Evolutionary conservation across 305 asterid species (phyloP).

Genomic region (Fraxinus nigra): DNA sequence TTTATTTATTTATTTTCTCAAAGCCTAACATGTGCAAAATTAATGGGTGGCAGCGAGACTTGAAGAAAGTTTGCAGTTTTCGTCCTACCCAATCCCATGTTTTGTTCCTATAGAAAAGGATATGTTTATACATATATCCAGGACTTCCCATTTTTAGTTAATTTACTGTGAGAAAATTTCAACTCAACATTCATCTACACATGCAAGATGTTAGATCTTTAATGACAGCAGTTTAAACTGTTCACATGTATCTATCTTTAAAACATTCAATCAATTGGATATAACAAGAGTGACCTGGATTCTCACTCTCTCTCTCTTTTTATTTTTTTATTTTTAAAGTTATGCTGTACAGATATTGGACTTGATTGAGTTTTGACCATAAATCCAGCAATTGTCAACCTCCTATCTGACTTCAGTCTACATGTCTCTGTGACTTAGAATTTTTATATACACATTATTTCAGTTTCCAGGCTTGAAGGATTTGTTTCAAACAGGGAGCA

Average conservation of each 20-base stretch:
- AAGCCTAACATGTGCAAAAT: neutral
- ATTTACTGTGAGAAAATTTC: neutral
- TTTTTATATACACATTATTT: constrained; percentile 30
- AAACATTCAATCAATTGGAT: neutral
- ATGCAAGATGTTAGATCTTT: neutral
- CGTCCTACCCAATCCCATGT: neutral
- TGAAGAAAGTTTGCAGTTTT: neutral
- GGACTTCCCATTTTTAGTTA: constrained; percentile 2
- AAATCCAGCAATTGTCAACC: neutral
- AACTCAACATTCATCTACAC: neutral
- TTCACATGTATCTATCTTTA: neutral
- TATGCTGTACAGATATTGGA: neutral
- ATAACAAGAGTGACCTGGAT: neutral
- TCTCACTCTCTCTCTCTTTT: neutral
- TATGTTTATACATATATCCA: neutral
- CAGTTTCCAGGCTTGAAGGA: constrained; percentile 99
- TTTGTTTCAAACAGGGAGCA: constrained; percentile 99
- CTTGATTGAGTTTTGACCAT: neutral
- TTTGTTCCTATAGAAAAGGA: neutral
- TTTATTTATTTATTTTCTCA: neutral
- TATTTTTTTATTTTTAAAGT: neutral
- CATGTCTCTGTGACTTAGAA: constrained; percentile 13
- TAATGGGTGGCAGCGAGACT: neutral
- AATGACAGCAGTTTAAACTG: neutral
- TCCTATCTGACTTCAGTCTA: neutral